Evolutionary conservation across 2,329 filamentous ascomycete species (phyloP).

Genomic region (Colletotrichum agaves): DNA sequence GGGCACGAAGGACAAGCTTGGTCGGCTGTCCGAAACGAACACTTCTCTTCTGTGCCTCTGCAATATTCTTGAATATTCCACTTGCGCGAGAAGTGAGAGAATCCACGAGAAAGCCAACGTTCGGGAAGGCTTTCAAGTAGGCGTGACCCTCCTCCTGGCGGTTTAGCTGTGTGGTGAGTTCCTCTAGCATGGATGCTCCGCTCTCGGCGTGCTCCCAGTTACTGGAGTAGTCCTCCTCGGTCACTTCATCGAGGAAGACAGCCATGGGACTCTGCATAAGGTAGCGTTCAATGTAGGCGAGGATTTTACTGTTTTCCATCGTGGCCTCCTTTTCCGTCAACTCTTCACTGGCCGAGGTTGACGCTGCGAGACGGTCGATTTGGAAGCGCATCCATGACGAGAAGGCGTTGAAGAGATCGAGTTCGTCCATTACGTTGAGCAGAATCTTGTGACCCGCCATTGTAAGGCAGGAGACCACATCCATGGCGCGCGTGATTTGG

Average conservation of each 20-base stretch:
- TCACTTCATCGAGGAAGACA: conserved; percentile 65
- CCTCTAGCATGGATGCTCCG: conserved; percentile 51
- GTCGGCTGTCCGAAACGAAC: conserved; percentile 72
- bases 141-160: conserved; percentile 57
- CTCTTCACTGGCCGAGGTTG: conserved; percentile 73
- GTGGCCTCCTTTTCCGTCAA: conserved; percentile 80
- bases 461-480: conserved; percentile 79
- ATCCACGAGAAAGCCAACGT: conserved; percentile 71
- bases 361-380: conserved; percentile 79
- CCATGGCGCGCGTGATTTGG: conserved; percentile 73
- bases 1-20: conserved; percentile 56
- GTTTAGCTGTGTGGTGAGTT: conserved; percentile 56
- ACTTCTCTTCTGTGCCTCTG: conserved; percentile 74
- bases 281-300: conserved; percentile 81
- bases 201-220: conserved; percentile 55
- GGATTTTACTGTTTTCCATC: conserved; percentile 77
- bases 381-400: conserved; percentile 86
- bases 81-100: conserved; percentile 68
- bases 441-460: conserved; percentile 80
- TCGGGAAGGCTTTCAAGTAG: conserved; percentile 64
- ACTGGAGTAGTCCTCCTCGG: conserved; percentile 61
- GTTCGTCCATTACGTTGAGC: conserved; percentile 77
- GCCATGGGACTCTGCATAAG: conserved; percentile 74
- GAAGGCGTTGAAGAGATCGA: conserved; percentile 81
- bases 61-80: conserved; percentile 73